Conservation (phyloP, 2,329 filamentous ascomycete genomes). For the Monosporascus sp. region DNA sequence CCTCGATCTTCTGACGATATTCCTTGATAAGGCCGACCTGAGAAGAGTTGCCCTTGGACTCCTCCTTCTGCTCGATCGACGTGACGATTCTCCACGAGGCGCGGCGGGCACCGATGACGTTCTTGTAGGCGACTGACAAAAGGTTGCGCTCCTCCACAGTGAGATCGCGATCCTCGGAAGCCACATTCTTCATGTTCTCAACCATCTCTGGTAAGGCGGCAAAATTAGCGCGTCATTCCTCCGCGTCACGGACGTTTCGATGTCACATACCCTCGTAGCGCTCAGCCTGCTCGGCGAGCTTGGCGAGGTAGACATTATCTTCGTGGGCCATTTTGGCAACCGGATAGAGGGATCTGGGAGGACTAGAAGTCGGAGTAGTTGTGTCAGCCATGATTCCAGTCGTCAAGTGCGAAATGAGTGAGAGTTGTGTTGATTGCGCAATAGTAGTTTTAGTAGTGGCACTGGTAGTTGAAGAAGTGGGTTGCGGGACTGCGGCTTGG, state of each 20-base stretch:
- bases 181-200: slow-evolving; percentile 99
- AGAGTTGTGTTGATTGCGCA: not conserved
- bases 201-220: slow-evolving; percentile 74
- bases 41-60: slow-evolving; percentile 93
- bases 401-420: slow-evolving; percentile 7
- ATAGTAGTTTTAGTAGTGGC: not conserved
- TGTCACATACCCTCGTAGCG: slow-evolving; percentile 87
- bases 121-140: slow-evolving; percentile 97
- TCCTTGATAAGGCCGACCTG: slow-evolving; percentile 93
- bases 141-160: slow-evolving; percentile 97
- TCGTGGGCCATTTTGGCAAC: slow-evolving; percentile 90
- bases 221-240: slow-evolving; percentile 10
- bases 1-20: slow-evolving; percentile 98
- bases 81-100: slow-evolving; percentile 98
- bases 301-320: slow-evolving; percentile 98
- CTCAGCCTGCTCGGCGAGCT: slow-evolving; percentile 99
- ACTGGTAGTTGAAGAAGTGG: slow-evolving; percentile 1
- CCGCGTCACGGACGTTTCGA: slow-evolving; percentile 1
- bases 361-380: slow-evolving; percentile 8
- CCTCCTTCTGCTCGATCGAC: slow-evolving; percentile 99
- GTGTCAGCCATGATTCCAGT: slow-evolving; percentile 18
- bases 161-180: slow-evolving; percentile 77
- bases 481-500: not conserved
- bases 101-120: slow-evolving; percentile 94
- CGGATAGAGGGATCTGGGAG: slow-evolving; percentile 10